Percentiles rank a stretch among this genome's conserved stretches.
Conservation (phyloP, 1,284 basidiomycete genomes). For the Leccinum griseonigrum region DNA sequence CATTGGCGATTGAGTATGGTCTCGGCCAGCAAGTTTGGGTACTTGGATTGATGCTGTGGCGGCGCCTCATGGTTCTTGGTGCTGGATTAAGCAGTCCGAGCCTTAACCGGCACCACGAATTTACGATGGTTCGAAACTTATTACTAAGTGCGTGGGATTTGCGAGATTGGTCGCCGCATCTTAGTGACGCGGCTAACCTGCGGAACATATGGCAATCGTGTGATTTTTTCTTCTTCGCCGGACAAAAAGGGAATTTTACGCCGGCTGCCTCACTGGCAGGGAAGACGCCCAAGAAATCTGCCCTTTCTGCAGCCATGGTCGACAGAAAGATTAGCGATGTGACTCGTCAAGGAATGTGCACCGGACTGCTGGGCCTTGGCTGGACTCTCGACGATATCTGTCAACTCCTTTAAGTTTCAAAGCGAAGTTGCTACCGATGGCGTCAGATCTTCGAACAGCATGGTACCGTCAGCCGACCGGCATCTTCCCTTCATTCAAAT, state of each 20-base stretch:
- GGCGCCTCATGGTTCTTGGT: too few relatives aligned
- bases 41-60: background rate
- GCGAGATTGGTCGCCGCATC: too few relatives aligned
- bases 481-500: too few relatives aligned
- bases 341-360: constrained; percentile 1
- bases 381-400: background rate
- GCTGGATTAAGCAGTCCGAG: too few relatives aligned
- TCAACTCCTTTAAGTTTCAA: background rate
- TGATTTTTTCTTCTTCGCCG: background rate
- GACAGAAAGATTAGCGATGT: background rate
- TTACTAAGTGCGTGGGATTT: too few relatives aligned
- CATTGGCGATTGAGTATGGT: background rate
- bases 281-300: background rate
- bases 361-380: background rate
- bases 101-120: too few relatives aligned
- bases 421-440: background rate
- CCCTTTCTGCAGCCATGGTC: background rate
- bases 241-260: background rate
- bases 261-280: background rate
- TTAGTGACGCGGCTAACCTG: too few relatives aligned
- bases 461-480: background rate
- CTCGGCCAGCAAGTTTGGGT: background rate
- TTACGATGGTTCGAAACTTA: too few relatives aligned
- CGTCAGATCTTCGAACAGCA: background rate
- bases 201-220: background rate